Evolutionary conservation across 2,329 filamentous ascomycete genomes (phyloP).

Genomic region (Parafenestella ontariensis): DNA sequence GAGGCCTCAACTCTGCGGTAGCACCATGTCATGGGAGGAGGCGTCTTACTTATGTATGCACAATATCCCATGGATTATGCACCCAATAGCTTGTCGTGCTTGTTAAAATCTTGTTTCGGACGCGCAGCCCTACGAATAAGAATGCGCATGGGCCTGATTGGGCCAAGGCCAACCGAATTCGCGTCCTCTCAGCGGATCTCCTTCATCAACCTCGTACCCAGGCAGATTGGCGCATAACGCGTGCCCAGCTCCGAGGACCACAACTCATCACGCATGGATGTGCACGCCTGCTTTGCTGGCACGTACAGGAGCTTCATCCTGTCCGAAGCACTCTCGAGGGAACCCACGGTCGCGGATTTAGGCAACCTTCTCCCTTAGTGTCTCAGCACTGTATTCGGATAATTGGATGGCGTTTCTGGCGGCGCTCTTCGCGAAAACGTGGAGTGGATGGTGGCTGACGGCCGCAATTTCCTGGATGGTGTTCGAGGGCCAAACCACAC

Average conservation of each 20-base stretch:
- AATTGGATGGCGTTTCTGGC: constrained; percentile 21
- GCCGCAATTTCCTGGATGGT: constrained; percentile 37
- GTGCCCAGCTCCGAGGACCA: constrained; percentile 8
- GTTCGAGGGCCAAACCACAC: constrained; percentile 25
- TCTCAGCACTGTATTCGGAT: constrained; percentile 18
- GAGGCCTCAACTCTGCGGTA: background rate
- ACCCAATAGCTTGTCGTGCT: constrained; percentile 2
- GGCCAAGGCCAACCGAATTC: constrained; percentile 6
- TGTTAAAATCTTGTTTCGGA: constrained; percentile 5
- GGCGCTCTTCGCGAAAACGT: constrained; percentile 11
- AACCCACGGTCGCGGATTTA: background rate
- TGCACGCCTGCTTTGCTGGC: constrained; percentile 10
- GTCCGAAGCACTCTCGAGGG: constrained; percentile 3
- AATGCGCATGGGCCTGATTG: constrained; percentile 13
- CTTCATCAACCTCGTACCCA: constrained; percentile 23
- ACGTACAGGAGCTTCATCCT: constrained; percentile 4
- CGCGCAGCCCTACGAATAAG: constrained; percentile 18
- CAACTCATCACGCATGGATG: constrained; percentile 13
- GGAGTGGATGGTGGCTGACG: constrained; percentile 29
- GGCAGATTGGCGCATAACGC: constrained; percentile 5
- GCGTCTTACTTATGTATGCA: background rate
- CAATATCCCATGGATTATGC: constrained; percentile 13
- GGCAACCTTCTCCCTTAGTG: constrained; percentile 21
- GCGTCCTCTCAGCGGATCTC: constrained; percentile 16
- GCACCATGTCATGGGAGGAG: background rate